Base-by-base conservation (phyloP, 2,329 filamentous ascomycete genomes). In the Colletotrichum phormii region DNA sequence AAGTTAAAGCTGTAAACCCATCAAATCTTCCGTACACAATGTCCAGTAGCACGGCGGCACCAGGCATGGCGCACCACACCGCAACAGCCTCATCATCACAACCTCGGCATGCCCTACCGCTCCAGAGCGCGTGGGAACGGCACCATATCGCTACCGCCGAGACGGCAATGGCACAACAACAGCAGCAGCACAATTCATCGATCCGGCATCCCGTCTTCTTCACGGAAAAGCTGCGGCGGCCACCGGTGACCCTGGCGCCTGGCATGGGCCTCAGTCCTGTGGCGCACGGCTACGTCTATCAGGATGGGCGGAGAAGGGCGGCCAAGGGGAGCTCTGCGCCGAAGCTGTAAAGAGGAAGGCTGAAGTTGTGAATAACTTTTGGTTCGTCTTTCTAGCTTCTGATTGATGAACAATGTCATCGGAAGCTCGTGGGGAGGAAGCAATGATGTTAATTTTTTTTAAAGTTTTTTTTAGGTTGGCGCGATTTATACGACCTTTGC, bases 141-240 rank as follows among this genome's bases (percentile, higher is more conserved):
- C 78, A 80, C 68, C 78, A 80, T 67, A 42, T 31, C 31, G 61
- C 46, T 15, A 13, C 58, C 29, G 70, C 65, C 42, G 42, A 49
- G 42, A 49, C 42, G 11, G 42, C 4, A 22, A 49, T 49, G 4
- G 42, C 18, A 2, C 42, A 49, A 1, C 42, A n/a, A 2, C 18
- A 46, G 5, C 42, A 9, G 24, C 74, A 77, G 5, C 88, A 87
- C 78, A 87, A 93, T 79, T 84, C 89, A 11, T 89, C 93, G 1
- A 86, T 85, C 51, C 84, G 89, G 31, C 93, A 95, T 76, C 93
- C 93, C 0, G 93, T 94, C 1, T 95, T 95, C 82, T 95, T 95
- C 83, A 93, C 92, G 0, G 85, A 89, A 35, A 86, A 86, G 64
- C 82, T 94, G 63, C 88, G 88, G 71, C 89, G 87, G 76, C 86